Base-by-base conservation (phyloP, 2,329 filamentous ascomycete genomes). In the Neonectria coccinea region DNA sequence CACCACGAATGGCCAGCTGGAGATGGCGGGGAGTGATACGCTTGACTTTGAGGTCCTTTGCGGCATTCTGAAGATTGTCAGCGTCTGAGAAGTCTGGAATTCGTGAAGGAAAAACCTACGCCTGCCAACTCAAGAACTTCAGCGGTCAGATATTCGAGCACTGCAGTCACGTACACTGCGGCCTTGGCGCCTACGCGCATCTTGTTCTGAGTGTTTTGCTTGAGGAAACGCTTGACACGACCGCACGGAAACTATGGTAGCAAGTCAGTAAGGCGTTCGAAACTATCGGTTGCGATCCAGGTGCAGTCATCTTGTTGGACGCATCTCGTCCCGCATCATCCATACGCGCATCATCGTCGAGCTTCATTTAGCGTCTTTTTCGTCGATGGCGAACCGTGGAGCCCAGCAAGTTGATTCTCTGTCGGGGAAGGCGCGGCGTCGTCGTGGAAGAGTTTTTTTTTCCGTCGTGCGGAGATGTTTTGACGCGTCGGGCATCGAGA, bases 1-100 rank as follows among this genome's bases (percentile, higher is more conserved):
- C 96, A 78, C 96, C 96, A 77, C 96, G 94, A 79, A 99, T 99
- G 75, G 96, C 96, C 68, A 99, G 92, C 82, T 99, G 96, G 70
- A 99, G 85, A 82, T 99, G 96, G 80, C 96, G 94, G 61, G 96
- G 96, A 12, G 95, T 98, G 82, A 99, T 99, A 83, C 96, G 96
- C 90, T 98, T 99, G 84, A 98, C 96, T 84, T 98, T 99, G 79
- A 98, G 92, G 82, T 99, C 96, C 88, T 98, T 98, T 81, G 96
- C 96, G 58, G 96, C 96, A 80, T 99, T 99, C 88, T 91, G 75
- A 39, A 33, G 41, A 33, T 18, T n/a, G 70, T 77, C 47, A 75
- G 72, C 51, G 58, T 63, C 66, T 29, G 67, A 44, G 25, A 29
- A 31, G 36, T 42, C 50, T 20, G 33, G 16, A 2, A 39, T 27